Percentiles rank a stretch among this genome's conserved stretches.
phyloP scores from a whole-genome alignment of 371 early-diverging fungal species.

The Rhizomucor miehei region DNA sequence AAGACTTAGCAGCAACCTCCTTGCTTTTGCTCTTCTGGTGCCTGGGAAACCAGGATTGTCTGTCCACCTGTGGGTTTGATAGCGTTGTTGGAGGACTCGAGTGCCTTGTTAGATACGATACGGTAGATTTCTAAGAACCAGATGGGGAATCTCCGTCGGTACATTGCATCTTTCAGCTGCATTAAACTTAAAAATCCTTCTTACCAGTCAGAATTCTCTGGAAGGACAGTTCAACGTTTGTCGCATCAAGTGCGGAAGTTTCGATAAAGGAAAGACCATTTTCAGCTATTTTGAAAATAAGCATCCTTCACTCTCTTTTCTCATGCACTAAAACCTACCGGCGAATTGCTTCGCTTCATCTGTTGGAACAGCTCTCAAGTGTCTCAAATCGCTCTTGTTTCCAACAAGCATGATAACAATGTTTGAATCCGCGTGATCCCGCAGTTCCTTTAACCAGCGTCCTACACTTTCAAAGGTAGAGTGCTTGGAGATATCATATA shows the following conservation, averaged over 20 bases:
- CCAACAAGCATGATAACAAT: conserved; percentile 99
- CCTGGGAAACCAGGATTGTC: conserved; percentile 71
- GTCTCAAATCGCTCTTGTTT: conserved; percentile 99
- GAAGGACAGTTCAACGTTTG: conserved; percentile 94
- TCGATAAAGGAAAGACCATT: conserved; percentile 93
- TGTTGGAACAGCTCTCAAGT: conserved; percentile 93
- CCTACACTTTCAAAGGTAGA: conserved; percentile 92
- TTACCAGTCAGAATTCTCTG: conserved; percentile 89
- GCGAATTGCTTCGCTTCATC: conserved; percentile 98
- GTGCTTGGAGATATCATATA: conserved; percentile 98
- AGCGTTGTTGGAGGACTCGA: conserved; percentile 71
- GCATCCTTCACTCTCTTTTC: not conserved
- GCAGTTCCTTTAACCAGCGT: conserved; percentile 98
- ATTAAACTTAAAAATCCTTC: not conserved
- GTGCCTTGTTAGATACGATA: conserved; percentile 90
- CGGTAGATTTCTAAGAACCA: conserved; percentile 80
- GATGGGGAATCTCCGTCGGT: not conserved
- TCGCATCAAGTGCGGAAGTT: conserved; percentile 93
- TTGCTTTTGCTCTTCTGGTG: conserved; percentile 66
- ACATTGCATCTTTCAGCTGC: not conserved
- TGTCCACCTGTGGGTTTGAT: conserved; percentile 76
- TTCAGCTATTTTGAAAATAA: conserved; percentile 54
- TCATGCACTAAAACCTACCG: conserved; percentile 49
- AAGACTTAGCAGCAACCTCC: conserved; percentile 62
- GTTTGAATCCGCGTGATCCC: conserved; percentile 96